Evolutionary conservation across 164 flowering plant species (phyloP).

Genomic region (Tetracentron sinense): DNA sequence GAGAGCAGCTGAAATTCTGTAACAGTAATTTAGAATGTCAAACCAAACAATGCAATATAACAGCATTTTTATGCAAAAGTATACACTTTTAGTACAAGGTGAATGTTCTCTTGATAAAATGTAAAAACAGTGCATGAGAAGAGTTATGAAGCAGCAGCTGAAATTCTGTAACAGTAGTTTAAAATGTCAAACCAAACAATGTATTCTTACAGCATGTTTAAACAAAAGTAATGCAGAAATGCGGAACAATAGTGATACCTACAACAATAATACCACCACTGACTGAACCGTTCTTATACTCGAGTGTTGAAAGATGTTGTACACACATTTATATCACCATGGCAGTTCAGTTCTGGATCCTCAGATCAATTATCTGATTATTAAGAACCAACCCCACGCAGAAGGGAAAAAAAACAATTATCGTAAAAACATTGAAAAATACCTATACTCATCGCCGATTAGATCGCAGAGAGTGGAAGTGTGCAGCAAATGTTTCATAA

Average conservation of each 20-base stretch:
- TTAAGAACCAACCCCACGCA: background rate
- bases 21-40: too few relatives aligned
- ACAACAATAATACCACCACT: too few relatives aligned
- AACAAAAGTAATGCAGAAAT: background rate
- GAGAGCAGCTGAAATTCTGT: too few relatives aligned
- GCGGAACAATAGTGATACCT: too few relatives aligned
- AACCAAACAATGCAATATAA: too few relatives aligned
- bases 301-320: too few relatives aligned
- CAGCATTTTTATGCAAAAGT: too few relatives aligned
- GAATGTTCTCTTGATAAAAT: too few relatives aligned
- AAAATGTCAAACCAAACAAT: too few relatives aligned
- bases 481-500: constrained; percentile 58
- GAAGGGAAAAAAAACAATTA: constrained; percentile 3
- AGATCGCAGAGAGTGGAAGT: constrained; percentile 45
- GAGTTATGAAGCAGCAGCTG: background rate
- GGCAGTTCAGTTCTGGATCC: background rate
- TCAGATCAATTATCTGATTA: background rate
- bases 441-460: constrained; percentile 34
- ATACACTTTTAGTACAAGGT: too few relatives aligned
- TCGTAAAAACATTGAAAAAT: background rate
- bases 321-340: background rate
- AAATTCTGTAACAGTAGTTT: background rate
- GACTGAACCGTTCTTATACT: too few relatives aligned
- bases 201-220: background rate
- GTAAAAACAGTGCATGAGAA: too few relatives aligned